Evolutionary conservation across 148 eudicot species (phyloP).

Genomic region (Camellia japonica): DNA sequence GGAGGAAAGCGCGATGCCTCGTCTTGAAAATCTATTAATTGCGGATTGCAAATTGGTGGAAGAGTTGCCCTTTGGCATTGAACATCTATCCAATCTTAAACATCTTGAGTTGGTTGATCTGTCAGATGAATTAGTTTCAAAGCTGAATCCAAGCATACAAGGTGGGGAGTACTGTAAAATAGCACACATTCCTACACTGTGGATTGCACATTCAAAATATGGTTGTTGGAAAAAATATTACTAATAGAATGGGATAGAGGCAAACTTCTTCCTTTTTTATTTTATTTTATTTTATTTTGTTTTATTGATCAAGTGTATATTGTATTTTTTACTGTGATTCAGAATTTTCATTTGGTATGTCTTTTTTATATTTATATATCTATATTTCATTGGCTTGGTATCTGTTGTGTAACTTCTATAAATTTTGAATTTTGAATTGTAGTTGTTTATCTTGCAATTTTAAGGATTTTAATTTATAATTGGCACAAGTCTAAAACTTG

Average conservation of each 20-base stretch:
- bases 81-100: not conserved
- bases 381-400: too few relatives aligned
- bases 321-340: too few relatives aligned
- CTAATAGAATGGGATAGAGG: not conserved
- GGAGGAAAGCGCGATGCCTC: conserved; percentile 24
- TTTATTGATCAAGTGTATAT: too few relatives aligned
- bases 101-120: not conserved
- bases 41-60: not conserved
- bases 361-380: too few relatives aligned
- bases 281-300: too few relatives aligned
- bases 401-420: too few relatives aligned
- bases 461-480: too few relatives aligned
- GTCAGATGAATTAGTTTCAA: not conserved
- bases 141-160: not conserved
- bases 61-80: not conserved
- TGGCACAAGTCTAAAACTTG: too few relatives aligned
- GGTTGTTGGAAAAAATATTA: not conserved
- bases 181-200: not conserved
- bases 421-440: too few relatives aligned
- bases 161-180: not conserved
- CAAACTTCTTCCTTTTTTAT: too few relatives aligned
- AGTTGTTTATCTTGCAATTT: too few relatives aligned
- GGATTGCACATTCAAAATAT: not conserved
- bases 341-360: too few relatives aligned
- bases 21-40: not conserved